phyloP scores from a whole-genome alignment of 139 green algal species.

The Chlamydomonas sphaeroides region DNA sequence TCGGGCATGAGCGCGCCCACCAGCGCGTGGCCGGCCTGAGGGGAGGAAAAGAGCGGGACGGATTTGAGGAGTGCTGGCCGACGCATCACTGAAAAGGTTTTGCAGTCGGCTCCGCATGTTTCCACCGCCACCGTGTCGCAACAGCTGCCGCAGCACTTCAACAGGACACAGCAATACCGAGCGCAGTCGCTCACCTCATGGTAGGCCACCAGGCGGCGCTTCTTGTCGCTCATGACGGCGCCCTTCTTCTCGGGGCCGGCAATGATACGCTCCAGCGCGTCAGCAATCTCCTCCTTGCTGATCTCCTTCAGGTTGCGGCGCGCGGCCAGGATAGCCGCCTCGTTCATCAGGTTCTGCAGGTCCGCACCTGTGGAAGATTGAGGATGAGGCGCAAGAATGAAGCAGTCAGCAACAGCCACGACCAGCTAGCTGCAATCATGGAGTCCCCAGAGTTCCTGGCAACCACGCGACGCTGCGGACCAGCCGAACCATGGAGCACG shows the following conservation, averaged over 20 bases:
- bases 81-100: no score
- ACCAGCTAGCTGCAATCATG: no score
- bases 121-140: no score
- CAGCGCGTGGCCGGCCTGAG: constrained; percentile 76
- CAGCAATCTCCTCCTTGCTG: constrained; percentile 98
- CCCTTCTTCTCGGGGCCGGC: constrained; percentile 98
- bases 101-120: no score
- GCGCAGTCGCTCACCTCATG: constrained; percentile 78
- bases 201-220: constrained; percentile 97
- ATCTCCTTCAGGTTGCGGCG: constrained; percentile 97
- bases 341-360: constrained; percentile 99
- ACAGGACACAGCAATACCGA: not conserved
- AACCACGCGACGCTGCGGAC: no score
- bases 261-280: constrained; percentile 98
- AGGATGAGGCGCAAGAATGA: no score
- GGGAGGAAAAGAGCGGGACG: not conserved
- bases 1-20: constrained; percentile 97
- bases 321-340: constrained; percentile 98
- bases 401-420: no score
- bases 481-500: not conserved
- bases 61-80: no score
- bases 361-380: constrained; percentile 94
- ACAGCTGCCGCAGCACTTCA: no score
- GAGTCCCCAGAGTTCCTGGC: no score
- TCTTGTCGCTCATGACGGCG: constrained; percentile 95